Base-by-base conservation (phyloP, 129 eudicot genomes). In the Apium graveolens region DNA sequence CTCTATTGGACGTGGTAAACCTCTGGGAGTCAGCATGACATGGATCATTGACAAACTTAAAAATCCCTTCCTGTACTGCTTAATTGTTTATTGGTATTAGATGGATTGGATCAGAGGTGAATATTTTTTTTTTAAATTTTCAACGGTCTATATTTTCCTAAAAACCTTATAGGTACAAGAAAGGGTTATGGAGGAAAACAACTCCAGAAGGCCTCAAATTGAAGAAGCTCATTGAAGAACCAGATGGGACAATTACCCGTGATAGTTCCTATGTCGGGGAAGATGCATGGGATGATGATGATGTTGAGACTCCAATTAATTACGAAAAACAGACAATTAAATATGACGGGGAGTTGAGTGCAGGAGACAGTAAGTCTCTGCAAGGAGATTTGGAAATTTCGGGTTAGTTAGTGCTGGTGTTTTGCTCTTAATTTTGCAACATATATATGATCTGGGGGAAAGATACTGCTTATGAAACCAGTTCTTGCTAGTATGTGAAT, bases 231-330 rank as follows among this genome's bases (percentile, higher is more conserved):
- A 82, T 94, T 76, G 96, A 94, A 82, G 92, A 91, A 69, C 92
- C 96, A 8, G 89, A 90, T 78, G 97, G 97, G 43, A 86, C 96
- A 74, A 84, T 91, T 65, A 84, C 87, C 75, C 92, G 82, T 72
- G 97, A 94, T 82, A 81, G 85, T 70, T 85, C 94, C 76, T 94
- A 88, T 78, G 86, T 90, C 77, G 98, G 98, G 39, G 96, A 91
- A 86, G 82, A 83, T 84, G 98, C 98, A 48, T 94, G 98, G 98
- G 92, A 90, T 38, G 98, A 93, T 43, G 98, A 93, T 65, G 92
- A 93, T 60, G 57, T 76, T 73, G 81, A 82, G 13, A 26, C 76
- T 78, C 78, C 89, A 27, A 84, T 76, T 78, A 74, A 82, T 26
- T 79, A 80, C 70, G 82, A 79, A 55, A 84, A 87, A 60, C 91